Conservation (phyloP, 306 rosid species). For the Canavalia gladiata region DNA sequence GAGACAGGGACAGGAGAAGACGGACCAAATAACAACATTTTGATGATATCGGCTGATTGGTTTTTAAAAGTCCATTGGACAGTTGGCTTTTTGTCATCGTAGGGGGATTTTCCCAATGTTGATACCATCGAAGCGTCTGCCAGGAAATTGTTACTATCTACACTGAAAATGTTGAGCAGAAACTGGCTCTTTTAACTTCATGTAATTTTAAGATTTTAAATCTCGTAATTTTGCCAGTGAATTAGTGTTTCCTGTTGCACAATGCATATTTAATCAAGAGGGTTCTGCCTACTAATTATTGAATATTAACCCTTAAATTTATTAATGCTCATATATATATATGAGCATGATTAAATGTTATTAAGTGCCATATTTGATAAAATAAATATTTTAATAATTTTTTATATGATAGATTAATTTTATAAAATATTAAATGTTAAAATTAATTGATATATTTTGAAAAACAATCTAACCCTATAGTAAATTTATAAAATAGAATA, state of each 20-base stretch:
- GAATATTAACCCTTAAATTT: too few species aligned
- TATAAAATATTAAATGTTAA: too few species aligned
- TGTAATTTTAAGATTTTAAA: conserved; percentile 48
- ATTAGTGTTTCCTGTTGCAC: conserved; percentile 37
- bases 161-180: conserved; percentile 45
- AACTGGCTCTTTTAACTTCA: conserved; percentile 40
- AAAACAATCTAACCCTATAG: too few species aligned
- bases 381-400: too few species aligned
- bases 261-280: conserved; percentile 35
- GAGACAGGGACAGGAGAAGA: conserved; percentile 80
- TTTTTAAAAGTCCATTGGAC: conserved; percentile 30
- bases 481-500: too few species aligned
- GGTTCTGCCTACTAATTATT: not conserved
- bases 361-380: too few species aligned
- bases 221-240: conserved; percentile 40
- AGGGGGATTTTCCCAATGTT: conserved; percentile 38
- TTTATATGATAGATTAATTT: too few species aligned
- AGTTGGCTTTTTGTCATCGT: conserved; percentile 34
- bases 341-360: too few species aligned
- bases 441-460: too few species aligned
- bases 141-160: conserved; percentile 46
- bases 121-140: conserved; percentile 32
- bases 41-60: conserved; percentile 39
- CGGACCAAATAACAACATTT: conserved; percentile 61
- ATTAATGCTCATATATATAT: too few species aligned